Percentiles rank a stretch among this genome's conserved stretches.
These are phyloP conservation scores for Plasmodium vivax DNA, from an alignment of 169 alveolate genomes.

Conservation along the genomic window DNA sequence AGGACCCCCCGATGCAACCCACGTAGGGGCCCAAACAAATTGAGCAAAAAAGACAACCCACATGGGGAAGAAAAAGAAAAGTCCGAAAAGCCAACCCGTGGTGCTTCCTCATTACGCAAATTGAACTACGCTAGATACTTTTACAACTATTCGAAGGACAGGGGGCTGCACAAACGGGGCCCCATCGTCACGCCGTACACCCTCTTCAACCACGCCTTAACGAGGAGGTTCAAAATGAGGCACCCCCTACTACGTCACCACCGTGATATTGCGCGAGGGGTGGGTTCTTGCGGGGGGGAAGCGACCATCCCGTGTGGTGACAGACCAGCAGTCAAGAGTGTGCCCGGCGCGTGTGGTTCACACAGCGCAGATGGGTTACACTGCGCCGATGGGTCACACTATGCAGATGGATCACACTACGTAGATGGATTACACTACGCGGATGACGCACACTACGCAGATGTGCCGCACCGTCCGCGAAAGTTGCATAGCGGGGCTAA, in stretches of 20 bases:
- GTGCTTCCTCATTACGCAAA: conserved; percentile 4
- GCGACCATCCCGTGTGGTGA: background rate
- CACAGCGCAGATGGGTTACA: no score
- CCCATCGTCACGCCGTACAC: conserved; percentile 24
- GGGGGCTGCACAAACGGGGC: background rate
- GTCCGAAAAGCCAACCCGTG: background rate
- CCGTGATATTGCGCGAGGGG: background rate
- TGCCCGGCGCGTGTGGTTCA: background rate
- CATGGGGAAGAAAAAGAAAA: background rate
- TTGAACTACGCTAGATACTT: background rate
- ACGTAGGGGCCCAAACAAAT: background rate
- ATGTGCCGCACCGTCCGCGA: background rate
- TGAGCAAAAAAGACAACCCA: background rate
- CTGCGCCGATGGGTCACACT: background rate
- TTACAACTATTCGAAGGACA: conserved; percentile 1
- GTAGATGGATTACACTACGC: no score
- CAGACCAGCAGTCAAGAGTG: background rate
- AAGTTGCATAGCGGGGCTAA: background rate
- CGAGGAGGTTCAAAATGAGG: conserved; percentile 9
- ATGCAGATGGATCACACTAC: background rate
- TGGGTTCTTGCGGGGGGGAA: background rate
- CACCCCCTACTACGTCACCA: background rate
- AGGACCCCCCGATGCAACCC: background rate
- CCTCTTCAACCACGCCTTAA: conserved; percentile 10
- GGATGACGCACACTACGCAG: background rate